Evolutionary conservation across 2,329 filamentous ascomycete genomes (phyloP).

Genomic region (Epicoccum nigrum): DNA sequence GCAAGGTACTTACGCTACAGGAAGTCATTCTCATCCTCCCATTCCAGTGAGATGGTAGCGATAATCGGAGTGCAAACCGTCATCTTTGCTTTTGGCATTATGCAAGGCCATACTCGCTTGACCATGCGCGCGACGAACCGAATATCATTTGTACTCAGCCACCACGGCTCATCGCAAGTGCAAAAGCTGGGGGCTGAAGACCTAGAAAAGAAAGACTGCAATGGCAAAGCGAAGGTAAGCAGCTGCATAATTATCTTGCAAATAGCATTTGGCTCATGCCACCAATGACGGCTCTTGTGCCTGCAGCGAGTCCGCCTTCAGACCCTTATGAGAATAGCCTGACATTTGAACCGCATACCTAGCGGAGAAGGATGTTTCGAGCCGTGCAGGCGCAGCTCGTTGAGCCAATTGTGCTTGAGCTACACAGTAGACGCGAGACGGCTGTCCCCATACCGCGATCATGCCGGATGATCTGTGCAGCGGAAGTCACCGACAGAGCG

Average conservation of each 20-base stretch:
- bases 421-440: neutral
- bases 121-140: neutral
- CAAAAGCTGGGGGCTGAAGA: neutral
- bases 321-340: neutral
- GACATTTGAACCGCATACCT: neutral
- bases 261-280: too few species aligned
- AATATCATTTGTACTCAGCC: neutral
- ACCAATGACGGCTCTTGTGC: neutral
- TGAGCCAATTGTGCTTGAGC: neutral
- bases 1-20: neutral
- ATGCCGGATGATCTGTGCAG: conserved; percentile 10
- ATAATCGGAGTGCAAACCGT: neutral
- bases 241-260: too few species aligned
- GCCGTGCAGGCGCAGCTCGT: neutral
- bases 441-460: neutral
- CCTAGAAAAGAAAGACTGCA: neutral
- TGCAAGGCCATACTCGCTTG: conserved; percentile 1
- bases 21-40: neutral
- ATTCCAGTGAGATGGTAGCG: neutral
- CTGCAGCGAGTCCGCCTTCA: neutral
- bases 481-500: conserved; percentile 6
- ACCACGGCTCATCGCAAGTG: neutral
- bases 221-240: neutral
- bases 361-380: neutral
- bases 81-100: conserved; percentile 11